These are phyloP conservation scores for Cutaneotrichosporon spelunceum DNA, from an alignment of 1,284 basidiomycete genomes.

Conservation along the genomic window DNA sequence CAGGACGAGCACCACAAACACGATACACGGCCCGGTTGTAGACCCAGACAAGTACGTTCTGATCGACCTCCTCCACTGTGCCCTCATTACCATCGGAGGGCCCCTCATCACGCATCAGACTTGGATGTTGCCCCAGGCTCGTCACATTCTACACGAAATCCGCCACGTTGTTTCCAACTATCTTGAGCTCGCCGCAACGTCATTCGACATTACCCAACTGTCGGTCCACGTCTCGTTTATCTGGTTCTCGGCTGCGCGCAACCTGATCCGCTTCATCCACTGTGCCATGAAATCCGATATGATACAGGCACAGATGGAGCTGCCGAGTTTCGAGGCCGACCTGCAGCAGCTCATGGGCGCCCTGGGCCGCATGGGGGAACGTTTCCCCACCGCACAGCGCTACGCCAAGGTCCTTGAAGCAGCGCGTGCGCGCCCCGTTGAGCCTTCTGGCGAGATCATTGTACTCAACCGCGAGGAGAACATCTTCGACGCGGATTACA, in stretches of 20 bases:
- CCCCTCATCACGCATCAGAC: constrained; percentile 40
- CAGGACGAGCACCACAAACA: constrained; percentile 29
- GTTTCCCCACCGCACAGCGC: constrained; percentile 32
- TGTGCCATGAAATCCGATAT: constrained; percentile 34
- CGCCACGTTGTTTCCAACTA: constrained; percentile 43
- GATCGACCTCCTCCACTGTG: constrained; percentile 36
- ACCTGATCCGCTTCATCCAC: constrained; percentile 37
- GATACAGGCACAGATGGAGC: constrained; percentile 23
- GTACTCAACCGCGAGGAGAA: constrained; percentile 7
- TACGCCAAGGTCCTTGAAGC: constrained; percentile 9
- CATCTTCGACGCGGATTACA: constrained; percentile 14
- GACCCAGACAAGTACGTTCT: constrained; percentile 38
- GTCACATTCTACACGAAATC: constrained; percentile 40
- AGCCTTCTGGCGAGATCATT: constrained; percentile 11
- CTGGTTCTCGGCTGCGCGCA: constrained; percentile 32
- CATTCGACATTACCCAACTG: constrained; percentile 43
- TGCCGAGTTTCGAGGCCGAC: constrained; percentile 39
- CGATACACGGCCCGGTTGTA: constrained; percentile 19
- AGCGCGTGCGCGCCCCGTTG: not conserved
- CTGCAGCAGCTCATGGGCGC: constrained; percentile 35
- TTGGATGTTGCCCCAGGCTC: constrained; percentile 38
- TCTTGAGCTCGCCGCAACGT: constrained; percentile 44
- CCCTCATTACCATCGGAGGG: constrained; percentile 36
- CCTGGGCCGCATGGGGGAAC: constrained; percentile 30
- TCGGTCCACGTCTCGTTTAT: constrained; percentile 27